phyloP scores from a whole-genome alignment of 768 basidiomycete species.

The Naganishia kalamii region DNA sequence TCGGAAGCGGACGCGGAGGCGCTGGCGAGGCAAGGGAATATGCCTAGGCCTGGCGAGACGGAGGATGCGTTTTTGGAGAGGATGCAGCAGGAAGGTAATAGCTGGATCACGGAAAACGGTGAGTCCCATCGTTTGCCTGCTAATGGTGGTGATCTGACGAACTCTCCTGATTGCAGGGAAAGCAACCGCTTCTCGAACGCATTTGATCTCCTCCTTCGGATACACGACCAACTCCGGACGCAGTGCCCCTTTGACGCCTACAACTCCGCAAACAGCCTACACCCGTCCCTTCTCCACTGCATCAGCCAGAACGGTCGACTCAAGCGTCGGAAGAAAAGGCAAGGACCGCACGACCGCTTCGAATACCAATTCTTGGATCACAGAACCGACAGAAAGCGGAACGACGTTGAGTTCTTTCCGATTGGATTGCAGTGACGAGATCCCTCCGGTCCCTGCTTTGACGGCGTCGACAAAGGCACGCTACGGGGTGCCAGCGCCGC shows the following conservation, averaged over 20 bases:
- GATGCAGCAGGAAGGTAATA: conserved; percentile 1
- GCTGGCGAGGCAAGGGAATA: not conserved
- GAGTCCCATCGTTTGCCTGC: not conserved
- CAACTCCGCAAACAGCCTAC: not conserved
- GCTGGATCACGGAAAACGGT: conserved; percentile 13
- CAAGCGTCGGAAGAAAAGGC: not conserved
- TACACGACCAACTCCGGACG: not conserved
- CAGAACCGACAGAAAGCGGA: conserved; percentile 16
- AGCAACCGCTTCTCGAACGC: not conserved
- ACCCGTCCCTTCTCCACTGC: not conserved
- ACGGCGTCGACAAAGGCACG: conserved; percentile 9
- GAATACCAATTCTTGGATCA: conserved; percentile 17
- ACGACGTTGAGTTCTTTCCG: conserved; percentile 7
- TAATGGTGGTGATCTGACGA: not conserved
- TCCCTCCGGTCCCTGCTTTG: not conserved
- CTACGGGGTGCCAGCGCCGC: not conserved
- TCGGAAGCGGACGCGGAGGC: not conserved
- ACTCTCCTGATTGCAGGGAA: not conserved
- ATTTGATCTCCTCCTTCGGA: conserved; percentile 1
- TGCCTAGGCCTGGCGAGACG: not conserved
- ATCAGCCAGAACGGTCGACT: not conserved
- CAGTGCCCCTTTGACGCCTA: not conserved
- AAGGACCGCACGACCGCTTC: not conserved
- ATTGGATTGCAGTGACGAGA: not conserved
- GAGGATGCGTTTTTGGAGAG: not conserved